Evolutionary conservation across 805 yeast genomes (phyloP).

Genomic region (Sungouiella blattae): DNA sequence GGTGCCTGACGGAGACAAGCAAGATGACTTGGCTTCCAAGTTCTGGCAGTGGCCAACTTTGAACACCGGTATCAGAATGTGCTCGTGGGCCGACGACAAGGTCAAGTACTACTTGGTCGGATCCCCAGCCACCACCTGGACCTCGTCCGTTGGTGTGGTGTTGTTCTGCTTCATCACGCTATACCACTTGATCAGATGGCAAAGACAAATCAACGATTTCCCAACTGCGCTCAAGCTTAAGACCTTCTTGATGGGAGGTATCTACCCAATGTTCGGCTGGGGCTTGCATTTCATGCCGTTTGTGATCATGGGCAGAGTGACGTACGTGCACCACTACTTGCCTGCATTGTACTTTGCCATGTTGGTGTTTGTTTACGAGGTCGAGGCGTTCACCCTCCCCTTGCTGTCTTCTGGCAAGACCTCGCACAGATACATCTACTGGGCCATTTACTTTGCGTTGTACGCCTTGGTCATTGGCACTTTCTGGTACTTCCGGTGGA

Average conservation of each 20-base stretch:
- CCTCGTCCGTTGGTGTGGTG: slow-evolving; percentile 60
- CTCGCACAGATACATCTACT: slow-evolving; percentile 6
- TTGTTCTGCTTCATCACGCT: slow-evolving; percentile 47
- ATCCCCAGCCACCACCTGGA: slow-evolving; percentile 68
- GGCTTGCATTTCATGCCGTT: slow-evolving; percentile 84
- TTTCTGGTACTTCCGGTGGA: slow-evolving; percentile 60
- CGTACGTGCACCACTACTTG: slow-evolving; percentile 92
- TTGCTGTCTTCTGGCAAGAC: slow-evolving; percentile 11
- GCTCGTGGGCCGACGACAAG: slow-evolving; percentile 60
- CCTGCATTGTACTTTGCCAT: slow-evolving; percentile 96
- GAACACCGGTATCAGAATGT: slow-evolving; percentile 68
- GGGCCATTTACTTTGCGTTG: slow-evolving; percentile 39
- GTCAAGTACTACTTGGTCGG: slow-evolving; percentile 65
- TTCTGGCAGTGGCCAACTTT: slow-evolving; percentile 87
- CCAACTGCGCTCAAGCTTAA: slow-evolving; percentile 41
- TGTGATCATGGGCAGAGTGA: slow-evolving; percentile 91
- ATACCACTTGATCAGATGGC: slow-evolving; percentile 52
- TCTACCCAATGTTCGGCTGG: slow-evolving; percentile 90
- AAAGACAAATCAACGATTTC: slow-evolving; percentile 65
- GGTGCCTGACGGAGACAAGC: slow-evolving; percentile 69
- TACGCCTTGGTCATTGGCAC: slow-evolving; percentile 52
- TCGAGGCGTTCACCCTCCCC: slow-evolving; percentile 43
- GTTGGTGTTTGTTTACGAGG: slow-evolving; percentile 61
- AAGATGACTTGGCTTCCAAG: slow-evolving; percentile 64
- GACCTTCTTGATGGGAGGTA: slow-evolving; percentile 64